These are phyloP conservation scores for Chaetomium sp. DNA, from an alignment of 2,329 filamentous ascomycete genomes.

Conservation along the genomic window DNA sequence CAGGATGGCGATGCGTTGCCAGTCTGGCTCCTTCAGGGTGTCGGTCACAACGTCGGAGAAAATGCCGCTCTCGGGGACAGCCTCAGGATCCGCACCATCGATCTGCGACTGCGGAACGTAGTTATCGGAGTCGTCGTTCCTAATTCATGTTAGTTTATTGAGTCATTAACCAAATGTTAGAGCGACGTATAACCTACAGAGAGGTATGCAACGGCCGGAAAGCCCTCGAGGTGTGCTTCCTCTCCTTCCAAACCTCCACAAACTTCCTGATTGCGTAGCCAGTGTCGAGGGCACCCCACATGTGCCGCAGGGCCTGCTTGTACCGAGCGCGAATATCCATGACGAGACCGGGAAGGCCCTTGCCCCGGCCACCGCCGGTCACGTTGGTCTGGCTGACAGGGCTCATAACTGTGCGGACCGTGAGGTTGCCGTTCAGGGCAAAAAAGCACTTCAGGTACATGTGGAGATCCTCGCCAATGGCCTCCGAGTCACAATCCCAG, in stretches of 20 bases:
- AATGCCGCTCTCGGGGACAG: constrained; percentile 42
- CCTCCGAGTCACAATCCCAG: constrained; percentile 64
- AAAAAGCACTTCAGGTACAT: constrained; percentile 78
- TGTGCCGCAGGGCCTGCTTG: constrained; percentile 65
- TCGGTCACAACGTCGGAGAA: constrained; percentile 50
- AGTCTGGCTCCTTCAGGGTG: constrained; percentile 46
- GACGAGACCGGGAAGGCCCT: constrained; percentile 47
- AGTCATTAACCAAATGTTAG: background rate
- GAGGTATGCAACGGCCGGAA: constrained; percentile 51
- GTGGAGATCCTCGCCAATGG: constrained; percentile 69
- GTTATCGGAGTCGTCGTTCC: constrained; percentile 39
- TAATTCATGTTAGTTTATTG: constrained; percentile 20
- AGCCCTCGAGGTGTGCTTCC: constrained; percentile 48
- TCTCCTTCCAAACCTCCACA: constrained; percentile 50
- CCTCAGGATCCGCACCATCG: constrained; percentile 34
- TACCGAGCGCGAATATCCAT: constrained; percentile 60
- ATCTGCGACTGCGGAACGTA: constrained; percentile 43
- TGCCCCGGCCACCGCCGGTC: constrained; percentile 49
- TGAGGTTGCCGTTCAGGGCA: constrained; percentile 62
- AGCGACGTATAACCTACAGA: constrained; percentile 26
- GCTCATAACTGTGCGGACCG: constrained; percentile 56
- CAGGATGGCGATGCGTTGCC: constrained; percentile 50
- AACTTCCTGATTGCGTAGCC: constrained; percentile 57
- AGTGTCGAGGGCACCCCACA: constrained; percentile 68
- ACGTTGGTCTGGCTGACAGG: constrained; percentile 70